phyloP scores from a whole-genome alignment of 306 rosid genomes.

The Cicer bijugum region DNA sequence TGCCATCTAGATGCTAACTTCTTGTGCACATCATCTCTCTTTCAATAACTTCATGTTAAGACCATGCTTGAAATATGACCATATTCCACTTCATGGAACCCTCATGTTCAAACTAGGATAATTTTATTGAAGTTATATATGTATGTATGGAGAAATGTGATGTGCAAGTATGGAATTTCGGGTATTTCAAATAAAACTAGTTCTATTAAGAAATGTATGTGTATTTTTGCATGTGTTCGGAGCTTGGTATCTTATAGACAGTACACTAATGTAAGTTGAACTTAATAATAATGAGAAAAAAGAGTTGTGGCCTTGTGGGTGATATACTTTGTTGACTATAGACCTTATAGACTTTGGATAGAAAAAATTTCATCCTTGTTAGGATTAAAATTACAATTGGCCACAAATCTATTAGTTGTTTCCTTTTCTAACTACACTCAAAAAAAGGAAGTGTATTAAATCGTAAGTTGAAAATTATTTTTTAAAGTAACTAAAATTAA shows the following conservation, averaged over 20 bases:
- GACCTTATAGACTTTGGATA: too few relatives aligned
- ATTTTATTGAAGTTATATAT: neutral
- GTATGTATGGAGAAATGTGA: neutral
- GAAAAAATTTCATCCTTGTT: too few relatives aligned
- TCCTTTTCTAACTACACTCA: too few relatives aligned
- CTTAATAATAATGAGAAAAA: neutral
- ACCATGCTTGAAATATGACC: neutral
- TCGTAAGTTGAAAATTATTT: too few relatives aligned
- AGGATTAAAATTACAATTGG: too few relatives aligned
- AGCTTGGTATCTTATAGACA: neutral
- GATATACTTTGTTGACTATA: neutral
- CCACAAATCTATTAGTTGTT: too few relatives aligned
- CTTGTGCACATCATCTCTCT: neutral
- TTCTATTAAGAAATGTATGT: neutral
- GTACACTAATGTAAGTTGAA: neutral
- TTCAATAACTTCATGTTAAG: neutral
- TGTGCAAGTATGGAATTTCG: too few relatives aligned
- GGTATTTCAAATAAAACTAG: too few relatives aligned
- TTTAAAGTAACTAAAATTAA: too few relatives aligned
- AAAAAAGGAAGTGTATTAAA: too few relatives aligned
- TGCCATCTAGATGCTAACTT: neutral
- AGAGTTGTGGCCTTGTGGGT: neutral
- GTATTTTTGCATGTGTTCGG: neutral
- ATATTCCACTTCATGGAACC: neutral
- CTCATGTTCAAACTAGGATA: neutral